Conservation (phyloP, 441 rosid species). For the Euphorbia celastroides region DNA sequence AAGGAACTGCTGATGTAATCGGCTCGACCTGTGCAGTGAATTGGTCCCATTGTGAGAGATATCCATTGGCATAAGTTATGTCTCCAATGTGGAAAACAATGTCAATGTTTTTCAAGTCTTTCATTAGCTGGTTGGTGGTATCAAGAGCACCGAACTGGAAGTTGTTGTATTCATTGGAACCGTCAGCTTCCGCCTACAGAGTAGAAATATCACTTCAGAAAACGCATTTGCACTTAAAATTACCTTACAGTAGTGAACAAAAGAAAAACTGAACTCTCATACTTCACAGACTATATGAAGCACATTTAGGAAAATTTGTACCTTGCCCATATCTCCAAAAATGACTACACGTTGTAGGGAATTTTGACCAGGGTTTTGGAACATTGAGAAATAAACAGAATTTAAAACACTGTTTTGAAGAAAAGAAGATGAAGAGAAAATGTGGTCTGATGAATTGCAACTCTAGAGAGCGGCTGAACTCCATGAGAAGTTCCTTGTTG, state of each 20-base stretch:
- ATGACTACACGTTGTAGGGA: constrained; percentile 70
- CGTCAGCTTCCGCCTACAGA: constrained; percentile 72
- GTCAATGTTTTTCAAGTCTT: constrained; percentile 57
- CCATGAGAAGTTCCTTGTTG: constrained; percentile 41
- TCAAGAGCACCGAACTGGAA: constrained; percentile 63
- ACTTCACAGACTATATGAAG: background rate
- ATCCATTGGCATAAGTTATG: constrained; percentile 71
- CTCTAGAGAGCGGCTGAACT: constrained; percentile 61
- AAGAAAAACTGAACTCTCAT: background rate
- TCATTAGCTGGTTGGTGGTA: constrained; percentile 64
- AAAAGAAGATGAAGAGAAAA: constrained; percentile 26
- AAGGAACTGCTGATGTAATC: constrained; percentile 72
- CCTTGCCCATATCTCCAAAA: constrained; percentile 98
- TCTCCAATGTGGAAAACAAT: constrained; percentile 83
- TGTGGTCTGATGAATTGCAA: constrained; percentile 40
- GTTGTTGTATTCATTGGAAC: constrained; percentile 64
- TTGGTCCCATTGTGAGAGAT: constrained; percentile 85
- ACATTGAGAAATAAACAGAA: background rate
- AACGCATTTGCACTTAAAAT: constrained; percentile 3
- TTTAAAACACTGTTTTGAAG: background rate
- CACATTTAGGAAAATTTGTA: constrained; percentile 14
- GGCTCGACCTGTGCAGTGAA: constrained; percentile 77
- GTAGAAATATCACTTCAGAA: constrained; percentile 8
- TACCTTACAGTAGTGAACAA: background rate
- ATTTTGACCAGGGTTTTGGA: constrained; percentile 52